Evolutionary conservation across 257 asterid genomes (phyloP), one percentile per base, ranked within the genome.

Genomic region (Hygrophila difformis): DNA sequence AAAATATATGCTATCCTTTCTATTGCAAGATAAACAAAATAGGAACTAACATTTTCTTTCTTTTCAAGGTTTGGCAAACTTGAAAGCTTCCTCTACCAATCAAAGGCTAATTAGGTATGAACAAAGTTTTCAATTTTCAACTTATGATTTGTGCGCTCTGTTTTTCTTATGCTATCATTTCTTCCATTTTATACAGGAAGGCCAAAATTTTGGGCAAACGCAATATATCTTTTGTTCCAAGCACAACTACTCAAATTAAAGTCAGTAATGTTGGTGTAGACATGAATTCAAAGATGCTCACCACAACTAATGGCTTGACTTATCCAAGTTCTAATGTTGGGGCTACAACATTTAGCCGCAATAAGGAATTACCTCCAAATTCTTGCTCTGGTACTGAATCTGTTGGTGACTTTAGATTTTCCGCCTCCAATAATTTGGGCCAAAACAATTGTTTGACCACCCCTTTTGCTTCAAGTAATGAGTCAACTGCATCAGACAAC

Each of bases 181-280:
- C 60, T 18, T 16, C 19, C 29, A 18, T 61, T 53, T 56, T 41
- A 42, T 44, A 24, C 94, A 91, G 98, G 71, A 86, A 64, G 65
- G 94, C 93, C 47, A 87, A 78, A 74, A 73, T 86, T 58, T 59
- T 91, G 53, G 66, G 79, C 21, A 69, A 38, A 67, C 40, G 68
- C 66, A 71, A 64, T 53, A 73, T 53, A 36, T 43, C 69, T 37
- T 51, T 68, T 35, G 57, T 56, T 9, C 68, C 62, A 46, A 64
- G 60, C 57, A 49, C 66, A 37, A 49, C 54, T 53, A 37, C 41
- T 35, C 76, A 64, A 43, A 60, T 56, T 45, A 63, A 68, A 59
- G 67, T 61, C 42, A 51, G 59, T 57, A 26, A 42, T 41, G 29
- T 47, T 31, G 52, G 66, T 67, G 56, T 24, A 52, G 23, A 53